phyloP scores from a whole-genome alignment of 176 grass and related monocot species.

The Oryza officinalis region DNA sequence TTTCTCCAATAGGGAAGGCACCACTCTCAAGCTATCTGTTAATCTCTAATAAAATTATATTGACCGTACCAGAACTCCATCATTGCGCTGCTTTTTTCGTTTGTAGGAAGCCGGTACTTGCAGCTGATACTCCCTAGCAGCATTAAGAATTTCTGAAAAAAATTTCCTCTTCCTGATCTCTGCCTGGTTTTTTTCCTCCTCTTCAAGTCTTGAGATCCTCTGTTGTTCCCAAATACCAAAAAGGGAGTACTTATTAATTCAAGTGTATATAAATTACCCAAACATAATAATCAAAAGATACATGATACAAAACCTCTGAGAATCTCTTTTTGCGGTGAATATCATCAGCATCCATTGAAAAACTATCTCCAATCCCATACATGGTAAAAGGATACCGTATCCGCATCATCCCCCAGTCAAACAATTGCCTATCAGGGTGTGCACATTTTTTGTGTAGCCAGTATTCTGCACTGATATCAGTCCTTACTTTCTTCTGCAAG shows the following conservation, averaged over 20 bases:
- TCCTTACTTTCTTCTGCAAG: constrained; percentile 88
- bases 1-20: neutral
- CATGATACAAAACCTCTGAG: constrained; percentile 65
- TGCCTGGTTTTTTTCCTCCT: constrained; percentile 87
- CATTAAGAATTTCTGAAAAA: constrained; percentile 96
- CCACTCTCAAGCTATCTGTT: neutral
- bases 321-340: constrained; percentile 87
- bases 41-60: constrained; percentile 10
- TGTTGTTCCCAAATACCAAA: constrained; percentile 33
- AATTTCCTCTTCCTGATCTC: constrained; percentile 95
- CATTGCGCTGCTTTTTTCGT: constrained; percentile 92
- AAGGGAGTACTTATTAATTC: constrained; percentile 25
- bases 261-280: constrained; percentile 31
- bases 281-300: constrained; percentile 17
- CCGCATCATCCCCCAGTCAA: constrained; percentile 98
- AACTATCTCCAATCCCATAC: constrained; percentile 87
- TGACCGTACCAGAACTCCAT: constrained; percentile 78
- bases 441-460: constrained; percentile 86
- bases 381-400: constrained; percentile 82
- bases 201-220: constrained; percentile 91
- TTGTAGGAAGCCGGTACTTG: constrained; percentile 67
- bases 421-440: constrained; percentile 82
- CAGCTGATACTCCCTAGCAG: constrained; percentile 85
- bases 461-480: constrained; percentile 76
- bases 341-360: constrained; percentile 75